These are phyloP conservation scores for Mycena crocata DNA, from an alignment of 768 basidiomycete species.

Conservation along the genomic window DNA sequence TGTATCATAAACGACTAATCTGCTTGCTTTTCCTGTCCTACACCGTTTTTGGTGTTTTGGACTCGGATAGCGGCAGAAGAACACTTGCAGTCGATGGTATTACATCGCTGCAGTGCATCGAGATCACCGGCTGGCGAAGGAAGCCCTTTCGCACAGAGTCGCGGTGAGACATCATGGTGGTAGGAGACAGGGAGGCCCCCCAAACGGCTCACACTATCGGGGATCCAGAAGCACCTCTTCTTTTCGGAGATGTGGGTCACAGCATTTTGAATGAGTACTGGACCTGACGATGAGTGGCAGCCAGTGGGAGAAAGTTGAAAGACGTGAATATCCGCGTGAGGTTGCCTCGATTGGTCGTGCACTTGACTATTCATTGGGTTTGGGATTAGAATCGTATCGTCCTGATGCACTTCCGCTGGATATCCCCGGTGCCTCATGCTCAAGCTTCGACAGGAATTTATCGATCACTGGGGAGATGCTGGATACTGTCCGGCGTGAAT, in stretches of 20 bases:
- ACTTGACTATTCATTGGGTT: not conserved
- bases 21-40: no score
- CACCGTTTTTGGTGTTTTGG: no score
- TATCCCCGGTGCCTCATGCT: no score
- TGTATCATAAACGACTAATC: no score
- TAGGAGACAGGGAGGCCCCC: no score
- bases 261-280: not conserved
- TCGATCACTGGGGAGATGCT: not conserved
- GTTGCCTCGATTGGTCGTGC: not conserved
- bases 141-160: no score
- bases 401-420: not conserved
- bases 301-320: not conserved
- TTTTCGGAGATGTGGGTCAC: not conserved
- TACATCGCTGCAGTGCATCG: no score
- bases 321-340: constrained; percentile 1
- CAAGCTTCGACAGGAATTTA: no score
- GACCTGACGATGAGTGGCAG: not conserved
- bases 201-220: not conserved
- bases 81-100: no score
- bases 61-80: no score
- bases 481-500: not conserved
- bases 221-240: not conserved
- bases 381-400: not conserved
- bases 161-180: no score
- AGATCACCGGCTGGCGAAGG: no score